A percentile compares a stretch with the other conserved stretches of the same genome.
Evolutionary conservation across 2,329 filamentous ascomycete species (phyloP).

Genomic region (Penicillium freii): DNA sequence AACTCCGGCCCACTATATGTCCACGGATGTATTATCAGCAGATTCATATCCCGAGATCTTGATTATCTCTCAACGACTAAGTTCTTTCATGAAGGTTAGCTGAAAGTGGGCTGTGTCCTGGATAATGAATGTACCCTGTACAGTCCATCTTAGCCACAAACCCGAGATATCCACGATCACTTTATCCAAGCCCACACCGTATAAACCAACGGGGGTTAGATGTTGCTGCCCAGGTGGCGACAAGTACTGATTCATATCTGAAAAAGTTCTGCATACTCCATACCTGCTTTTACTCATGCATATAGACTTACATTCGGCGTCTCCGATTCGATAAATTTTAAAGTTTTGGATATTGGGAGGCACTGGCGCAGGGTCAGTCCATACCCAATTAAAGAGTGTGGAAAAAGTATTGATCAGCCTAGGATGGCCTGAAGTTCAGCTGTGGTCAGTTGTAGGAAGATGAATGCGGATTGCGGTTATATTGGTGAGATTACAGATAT

Average conservation of each 20-base stretch:
- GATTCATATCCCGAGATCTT: too few species aligned
- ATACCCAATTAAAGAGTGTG: neutral
- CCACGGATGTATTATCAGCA: neutral
- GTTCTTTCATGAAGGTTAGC: neutral
- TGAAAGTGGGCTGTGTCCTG: neutral
- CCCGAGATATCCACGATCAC: neutral
- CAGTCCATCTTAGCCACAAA: neutral
- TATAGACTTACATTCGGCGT: neutral
- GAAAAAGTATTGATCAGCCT: neutral
- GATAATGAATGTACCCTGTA: neutral
- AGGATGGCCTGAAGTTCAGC: neutral
- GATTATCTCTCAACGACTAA: too few species aligned
- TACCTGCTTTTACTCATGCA: neutral
- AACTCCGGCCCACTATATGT: neutral
- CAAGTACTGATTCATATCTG: neutral
- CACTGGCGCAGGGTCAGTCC: neutral
- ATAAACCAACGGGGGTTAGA: neutral
- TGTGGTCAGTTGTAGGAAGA: too few species aligned
- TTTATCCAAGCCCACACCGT: neutral
- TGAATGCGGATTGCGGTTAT: neutral
- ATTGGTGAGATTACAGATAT: neutral
- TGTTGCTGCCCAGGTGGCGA: neutral
- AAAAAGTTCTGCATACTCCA: neutral
- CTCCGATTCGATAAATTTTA: neutral
- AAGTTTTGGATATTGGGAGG: neutral